Evolutionary conservation across 805 yeast genomes (phyloP).

Genomic region (Saturnispora bothae): DNA sequence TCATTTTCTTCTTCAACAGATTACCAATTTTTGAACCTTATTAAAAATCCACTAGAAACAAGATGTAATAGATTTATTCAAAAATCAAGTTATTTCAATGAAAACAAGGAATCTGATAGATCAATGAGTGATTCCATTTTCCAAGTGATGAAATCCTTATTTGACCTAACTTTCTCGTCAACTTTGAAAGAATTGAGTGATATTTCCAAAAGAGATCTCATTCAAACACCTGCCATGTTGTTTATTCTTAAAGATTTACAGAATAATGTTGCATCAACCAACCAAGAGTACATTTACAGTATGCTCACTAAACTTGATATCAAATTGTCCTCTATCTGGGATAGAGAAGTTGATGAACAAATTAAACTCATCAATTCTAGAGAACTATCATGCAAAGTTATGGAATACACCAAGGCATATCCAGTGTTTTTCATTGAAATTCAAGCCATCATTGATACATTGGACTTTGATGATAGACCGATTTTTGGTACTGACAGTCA

Average conservation of each 20-base stretch:
- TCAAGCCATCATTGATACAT: constrained; percentile 22
- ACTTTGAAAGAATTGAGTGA: constrained; percentile 27
- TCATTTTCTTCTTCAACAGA: constrained; percentile 34
- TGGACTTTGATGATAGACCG: constrained; percentile 3
- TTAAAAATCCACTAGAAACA: constrained; percentile 24
- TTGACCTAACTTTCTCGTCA: constrained; percentile 16
- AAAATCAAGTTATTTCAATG: constrained; percentile 10
- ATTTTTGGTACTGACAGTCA: constrained; percentile 13
- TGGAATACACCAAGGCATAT: constrained; percentile 36
- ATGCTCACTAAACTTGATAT: constrained; percentile 42
- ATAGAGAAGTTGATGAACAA: constrained; percentile 46
- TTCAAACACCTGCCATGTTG: constrained; percentile 34
- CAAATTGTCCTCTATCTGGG: constrained; percentile 47
- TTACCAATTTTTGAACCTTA: constrained; percentile 30
- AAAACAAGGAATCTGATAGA: constrained; percentile 23
- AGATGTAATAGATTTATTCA: constrained; percentile 16
- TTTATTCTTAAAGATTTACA: constrained; percentile 33
- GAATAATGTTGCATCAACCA: constrained; percentile 32
- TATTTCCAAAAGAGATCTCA: constrained; percentile 28
- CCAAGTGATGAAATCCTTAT: constrained; percentile 25
- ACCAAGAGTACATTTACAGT: constrained; percentile 54
- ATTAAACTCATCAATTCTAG: constrained; percentile 29
- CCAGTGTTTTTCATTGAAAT: constrained; percentile 36
- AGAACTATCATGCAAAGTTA: constrained; percentile 22
- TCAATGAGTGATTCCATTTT: constrained; percentile 21